Conservation (phyloP, 2,329 filamentous ascomycete genomes). For the Torrubiella hemipterigena region DNA sequence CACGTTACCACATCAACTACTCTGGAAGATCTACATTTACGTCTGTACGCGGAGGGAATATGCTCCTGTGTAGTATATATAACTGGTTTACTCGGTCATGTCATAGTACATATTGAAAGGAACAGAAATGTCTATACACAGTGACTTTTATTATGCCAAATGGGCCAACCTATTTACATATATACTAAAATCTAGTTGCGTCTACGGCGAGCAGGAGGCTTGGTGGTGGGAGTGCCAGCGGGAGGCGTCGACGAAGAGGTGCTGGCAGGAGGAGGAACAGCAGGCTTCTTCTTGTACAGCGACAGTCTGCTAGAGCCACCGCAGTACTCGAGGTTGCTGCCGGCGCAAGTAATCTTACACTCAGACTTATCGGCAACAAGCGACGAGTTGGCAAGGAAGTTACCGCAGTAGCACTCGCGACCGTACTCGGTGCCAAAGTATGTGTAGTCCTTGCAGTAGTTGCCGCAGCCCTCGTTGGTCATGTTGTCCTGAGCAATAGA, state of each 20-base stretch:
- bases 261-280: constrained; percentile 1
- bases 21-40: no score
- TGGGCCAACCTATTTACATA: neutral
- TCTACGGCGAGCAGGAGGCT: no score
- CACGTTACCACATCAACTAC: no score
- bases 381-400: constrained; percentile 15
- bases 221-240: neutral
- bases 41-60: no score
- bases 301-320: constrained; percentile 25
- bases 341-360: constrained; percentile 28
- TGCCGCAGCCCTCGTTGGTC: constrained; percentile 20
- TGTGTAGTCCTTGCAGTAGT: constrained; percentile 16
- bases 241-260: neutral
- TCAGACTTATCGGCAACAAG: constrained; percentile 17
- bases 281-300: constrained; percentile 18
- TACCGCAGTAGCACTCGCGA: constrained; percentile 24
- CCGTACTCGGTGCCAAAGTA: constrained; percentile 26
- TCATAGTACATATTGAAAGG: no score
- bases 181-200: neutral
- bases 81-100: no score
- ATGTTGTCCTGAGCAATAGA: constrained; percentile 14
- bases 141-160: no score
- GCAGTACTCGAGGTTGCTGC: constrained; percentile 23
- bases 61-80: no score
- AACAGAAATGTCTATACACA: no score